phyloP scores from a whole-genome alignment of 345 rosid species.

The Reutealis trisperma region DNA sequence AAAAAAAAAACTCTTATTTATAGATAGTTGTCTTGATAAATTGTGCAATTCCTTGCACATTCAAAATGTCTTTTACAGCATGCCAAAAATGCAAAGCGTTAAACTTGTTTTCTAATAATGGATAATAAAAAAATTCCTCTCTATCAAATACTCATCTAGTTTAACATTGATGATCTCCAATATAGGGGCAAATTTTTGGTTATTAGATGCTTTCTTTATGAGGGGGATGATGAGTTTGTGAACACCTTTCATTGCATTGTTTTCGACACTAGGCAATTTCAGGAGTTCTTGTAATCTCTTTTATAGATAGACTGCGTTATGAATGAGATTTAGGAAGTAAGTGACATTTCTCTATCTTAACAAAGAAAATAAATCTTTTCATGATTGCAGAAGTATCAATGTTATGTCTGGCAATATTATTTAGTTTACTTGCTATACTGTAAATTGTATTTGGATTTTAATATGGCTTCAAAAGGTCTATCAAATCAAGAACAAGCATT shows the following conservation, averaged over 20 bases:
- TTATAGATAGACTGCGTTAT: not conserved
- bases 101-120: not conserved
- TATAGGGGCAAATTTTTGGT: not conserved
- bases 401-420: not conserved
- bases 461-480: not conserved
- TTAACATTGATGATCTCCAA: not conserved
- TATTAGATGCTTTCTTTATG: not conserved
- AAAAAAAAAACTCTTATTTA: too few species aligned
- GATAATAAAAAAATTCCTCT: too few species aligned
- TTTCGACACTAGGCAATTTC: not conserved
- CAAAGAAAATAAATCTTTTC: not conserved
- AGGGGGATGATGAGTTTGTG: not conserved
- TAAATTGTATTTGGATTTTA: not conserved
- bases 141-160: not conserved
- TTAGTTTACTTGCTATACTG: not conserved
- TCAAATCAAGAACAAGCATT: not conserved
- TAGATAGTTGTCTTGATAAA: too few species aligned
- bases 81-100: not conserved
- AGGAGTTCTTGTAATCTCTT: not conserved
- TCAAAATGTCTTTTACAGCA: not conserved
- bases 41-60: not conserved
- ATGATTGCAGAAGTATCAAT: not conserved
- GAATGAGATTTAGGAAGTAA: too few species aligned
- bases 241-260: not conserved
- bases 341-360: not conserved